Evolutionary conservation across 352 stramenopile genomes (phyloP), one percentile per base, ranked within the genome.

Genomic region (Phytophthora pini): DNA sequence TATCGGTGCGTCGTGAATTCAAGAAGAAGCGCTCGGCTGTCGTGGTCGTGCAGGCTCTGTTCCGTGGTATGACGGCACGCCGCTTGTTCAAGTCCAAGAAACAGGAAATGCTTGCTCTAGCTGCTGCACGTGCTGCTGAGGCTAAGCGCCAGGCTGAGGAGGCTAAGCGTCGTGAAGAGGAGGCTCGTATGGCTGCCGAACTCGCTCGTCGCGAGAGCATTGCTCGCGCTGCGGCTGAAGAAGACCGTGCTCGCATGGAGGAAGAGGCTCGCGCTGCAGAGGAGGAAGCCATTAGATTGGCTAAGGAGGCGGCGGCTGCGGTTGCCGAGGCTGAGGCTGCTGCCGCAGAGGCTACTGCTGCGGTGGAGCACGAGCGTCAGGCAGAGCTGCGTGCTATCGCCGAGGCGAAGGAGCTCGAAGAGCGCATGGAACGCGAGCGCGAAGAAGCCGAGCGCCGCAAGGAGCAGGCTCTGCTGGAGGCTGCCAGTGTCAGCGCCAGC

Each of bases 51-150:
- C 88, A 95, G 56, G 83, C 84, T 27, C 48, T 94, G 27, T 95
- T 94, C 80, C 88, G 86, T 60, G 88, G 88, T 43, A 81, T 90
- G 74, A 81, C 73, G 26, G 88, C 86, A 43, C 86, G 88, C 46
- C 74, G 74, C 10, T 26, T 80, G 17, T 94, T 91, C 72, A 95
- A 95, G 72, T 80, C 70, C 7, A 93, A 93, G 76, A 95, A 95
- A 68, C 80, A 91, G 40, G 86, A 94, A 68, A 79, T 95, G 82
- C 79, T 95, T 61, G 86, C 78, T 29, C 56, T 89, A n/a, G 86
- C 81, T 45, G 86, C 80, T 34, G 88, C 84, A 12, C 84, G 88
- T 61, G 88, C 88, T 20, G 82, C 77, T 38, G 88, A 95, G 66
- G 75, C 79, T 2, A 76, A 83, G 47, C 86, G 84, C 32, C 84